Base-by-base conservation (phyloP, 192 early-diverging fungal genomes). In the Mortierella antarctica region DNA sequence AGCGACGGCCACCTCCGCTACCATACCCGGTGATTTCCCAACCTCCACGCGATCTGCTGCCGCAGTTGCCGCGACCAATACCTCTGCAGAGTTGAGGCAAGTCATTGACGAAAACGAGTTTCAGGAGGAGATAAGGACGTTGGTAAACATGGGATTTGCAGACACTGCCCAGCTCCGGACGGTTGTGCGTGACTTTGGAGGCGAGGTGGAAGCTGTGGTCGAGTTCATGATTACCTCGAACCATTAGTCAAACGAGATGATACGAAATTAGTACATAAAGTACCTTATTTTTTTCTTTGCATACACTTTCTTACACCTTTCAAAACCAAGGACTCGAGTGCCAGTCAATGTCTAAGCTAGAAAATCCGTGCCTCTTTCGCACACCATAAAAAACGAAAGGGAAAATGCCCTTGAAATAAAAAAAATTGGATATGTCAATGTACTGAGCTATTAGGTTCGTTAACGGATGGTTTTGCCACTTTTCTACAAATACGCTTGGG, bases 191-290 rank as follows among this genome's bases (percentile, higher is more conserved):
- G 70, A 80, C n/a, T 72, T 80, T 71, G 70, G 77, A 44, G 77
- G 77, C 5, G 70, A 80, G 46, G 50, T 80, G 10, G 77, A 71
- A 12, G 77, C 70, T 5, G 77, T 72, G n/a, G 60, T 80, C 7
- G 77, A 72, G 15, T 68, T 62, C 52, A 31, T 79, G 63, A 53
- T 79, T 20, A 63, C 73, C 7, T 21, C 52, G 2, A 54, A 59
- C 20, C 69, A 47, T 39, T 52, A 55, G 18, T 54, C 31, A 62
- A 45, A 13, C 8, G 20, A 17, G 31, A 31, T 31, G 31, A 31
- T 31, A 31, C 31, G 31, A 31, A 31, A 31, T 31, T 31, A 31
- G 31, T 31, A 31, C 31, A 31, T 31, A 31, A 31, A 31, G 31
- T 3, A 31, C 31, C 3, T 31, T 31, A 31, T 31, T 31, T 31